Evolutionary conservation across 2,329 filamentous ascomycete genomes (phyloP), one percentile per base, ranked within the genome.

Genomic region (Verticillium nonalfalfae): DNA sequence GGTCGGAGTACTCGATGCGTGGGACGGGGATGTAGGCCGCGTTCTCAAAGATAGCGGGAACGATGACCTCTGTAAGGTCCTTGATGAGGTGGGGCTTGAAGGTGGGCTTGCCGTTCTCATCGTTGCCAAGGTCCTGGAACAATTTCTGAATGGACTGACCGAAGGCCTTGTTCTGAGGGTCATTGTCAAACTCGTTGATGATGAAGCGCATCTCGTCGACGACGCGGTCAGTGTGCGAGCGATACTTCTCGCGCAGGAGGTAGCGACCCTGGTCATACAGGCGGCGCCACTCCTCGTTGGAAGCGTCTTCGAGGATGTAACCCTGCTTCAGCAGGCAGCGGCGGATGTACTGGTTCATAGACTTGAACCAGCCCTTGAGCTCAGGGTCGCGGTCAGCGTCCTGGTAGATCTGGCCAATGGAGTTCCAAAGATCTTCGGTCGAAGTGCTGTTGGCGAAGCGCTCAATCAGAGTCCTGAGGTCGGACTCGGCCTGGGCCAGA

Each of bases 381-480:
- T 98, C 91, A 0, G 89, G 86, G 67, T 99, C 95, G 21, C 82
- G 83, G 65, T 98, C 91, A 4, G 95, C 93, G 73, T 96, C 91
- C 58, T 81, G 80, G 79, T 98, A 98, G 68, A 99, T 88, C 65
- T 87, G 84, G 67, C 93, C 89, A 74, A 99, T 89, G 0, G 93
- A 87, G 18, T 90, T 87, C 78, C 95, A 92, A 4, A 98, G 79
- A 67, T 96, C 91, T 65, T 96, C 89, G 38, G 88, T 86, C 0
- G 93, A 97, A 9, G 95, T 98, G 70, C 89, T 89, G 75, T 99
- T 98, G 72, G 95, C 95, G 69, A 97, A 98, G 57, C 95, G 90
- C 80, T 98, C 95, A 67, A 99, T 88, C 21, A 99, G 81, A 9
- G 87, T 91, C 85, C 88, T 91, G 62, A 96, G 82, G 72, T 97